Conservation (phyloP, 495 filamentous ascomycete species). For the Neurospora sp. region DNA sequence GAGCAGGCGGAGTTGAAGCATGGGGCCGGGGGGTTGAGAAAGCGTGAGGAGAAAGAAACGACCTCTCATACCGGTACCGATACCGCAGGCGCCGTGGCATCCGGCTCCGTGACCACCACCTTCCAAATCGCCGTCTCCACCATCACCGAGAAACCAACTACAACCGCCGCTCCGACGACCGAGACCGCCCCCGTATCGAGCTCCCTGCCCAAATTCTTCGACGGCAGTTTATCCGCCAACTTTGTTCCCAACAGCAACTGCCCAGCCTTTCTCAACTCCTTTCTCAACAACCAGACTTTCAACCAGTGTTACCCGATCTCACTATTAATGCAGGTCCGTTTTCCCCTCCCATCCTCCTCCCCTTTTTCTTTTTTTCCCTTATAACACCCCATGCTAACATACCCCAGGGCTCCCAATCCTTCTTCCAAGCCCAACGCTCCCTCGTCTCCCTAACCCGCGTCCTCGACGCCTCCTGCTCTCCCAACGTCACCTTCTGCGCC, state of each 20-base stretch:
- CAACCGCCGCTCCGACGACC: conserved; percentile 13
- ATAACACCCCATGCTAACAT: too few relatives aligned
- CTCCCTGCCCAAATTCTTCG: conserved; percentile 59
- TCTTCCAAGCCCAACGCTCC: conserved; percentile 64
- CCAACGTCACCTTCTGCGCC: conserved; percentile 49
- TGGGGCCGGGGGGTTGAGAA: not conserved
- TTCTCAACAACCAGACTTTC: conserved; percentile 54
- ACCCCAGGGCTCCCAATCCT: conserved; percentile 40
- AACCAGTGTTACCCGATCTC: conserved; percentile 64
- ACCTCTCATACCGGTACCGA: too few relatives aligned
- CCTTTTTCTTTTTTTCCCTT: not conserved
- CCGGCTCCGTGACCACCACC: conserved; percentile 21
- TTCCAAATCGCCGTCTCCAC: conserved; percentile 27
- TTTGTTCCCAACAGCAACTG: conserved; percentile 50
- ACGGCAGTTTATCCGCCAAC: conserved; percentile 57
- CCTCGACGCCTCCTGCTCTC: conserved; percentile 61
- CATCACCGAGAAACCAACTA: conserved; percentile 12
- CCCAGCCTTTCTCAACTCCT: conserved; percentile 54
- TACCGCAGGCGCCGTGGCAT: not conserved
- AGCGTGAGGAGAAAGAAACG: not conserved
- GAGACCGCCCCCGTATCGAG: conserved; percentile 7
- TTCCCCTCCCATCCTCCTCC: not conserved
- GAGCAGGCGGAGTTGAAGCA: conserved; percentile 17
- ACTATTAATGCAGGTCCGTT: conserved; percentile 53
- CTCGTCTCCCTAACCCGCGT: conserved; percentile 54